phyloP scores from a whole-genome alignment of 2,329 filamentous ascomycete genomes.

The Daldinia eschscholtzii region DNA sequence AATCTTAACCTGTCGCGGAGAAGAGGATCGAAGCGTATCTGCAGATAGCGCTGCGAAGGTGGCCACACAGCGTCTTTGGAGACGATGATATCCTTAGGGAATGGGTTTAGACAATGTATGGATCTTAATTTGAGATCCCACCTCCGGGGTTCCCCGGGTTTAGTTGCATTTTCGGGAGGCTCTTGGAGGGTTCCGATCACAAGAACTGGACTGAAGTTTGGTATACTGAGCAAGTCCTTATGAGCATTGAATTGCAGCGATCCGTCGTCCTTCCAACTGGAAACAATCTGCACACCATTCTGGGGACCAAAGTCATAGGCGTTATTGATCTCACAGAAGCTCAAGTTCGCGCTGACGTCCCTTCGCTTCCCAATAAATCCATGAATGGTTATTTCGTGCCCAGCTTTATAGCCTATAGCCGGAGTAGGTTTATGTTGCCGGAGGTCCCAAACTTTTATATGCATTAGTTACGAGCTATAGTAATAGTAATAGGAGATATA shows the following conservation, averaged over 20 bases:
- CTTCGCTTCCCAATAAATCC: constrained; percentile 80
- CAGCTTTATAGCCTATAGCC: constrained; percentile 44
- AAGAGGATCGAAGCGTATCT: constrained; percentile 79
- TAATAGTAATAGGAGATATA: constrained; percentile 9
- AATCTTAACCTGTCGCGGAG: constrained; percentile 78
- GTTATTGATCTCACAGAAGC: constrained; percentile 72
- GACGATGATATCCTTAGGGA: constrained; percentile 81
- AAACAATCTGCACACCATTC: constrained; percentile 56
- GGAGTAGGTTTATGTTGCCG: background rate
- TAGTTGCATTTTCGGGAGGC: background rate
- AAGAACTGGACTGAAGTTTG: constrained; percentile 66
- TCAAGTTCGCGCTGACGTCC: constrained; percentile 75
- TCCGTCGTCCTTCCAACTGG: constrained; percentile 58
- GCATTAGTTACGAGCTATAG: constrained; percentile 12
- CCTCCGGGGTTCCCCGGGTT: background rate
- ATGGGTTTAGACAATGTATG: constrained; percentile 77
- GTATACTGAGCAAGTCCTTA: constrained; percentile 60
- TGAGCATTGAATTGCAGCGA: constrained; percentile 55
- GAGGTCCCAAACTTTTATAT: constrained; percentile 14
- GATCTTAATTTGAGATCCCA: constrained; percentile 73
- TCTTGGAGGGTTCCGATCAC: constrained; percentile 57
- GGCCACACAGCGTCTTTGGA: constrained; percentile 80
- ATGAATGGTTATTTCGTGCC: constrained; percentile 64
- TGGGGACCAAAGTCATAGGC: constrained; percentile 26
- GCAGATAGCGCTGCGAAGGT: constrained; percentile 81